Conservation (phyloP, 2,329 filamentous ascomycete species). For the Verticillium dahliae region DNA sequence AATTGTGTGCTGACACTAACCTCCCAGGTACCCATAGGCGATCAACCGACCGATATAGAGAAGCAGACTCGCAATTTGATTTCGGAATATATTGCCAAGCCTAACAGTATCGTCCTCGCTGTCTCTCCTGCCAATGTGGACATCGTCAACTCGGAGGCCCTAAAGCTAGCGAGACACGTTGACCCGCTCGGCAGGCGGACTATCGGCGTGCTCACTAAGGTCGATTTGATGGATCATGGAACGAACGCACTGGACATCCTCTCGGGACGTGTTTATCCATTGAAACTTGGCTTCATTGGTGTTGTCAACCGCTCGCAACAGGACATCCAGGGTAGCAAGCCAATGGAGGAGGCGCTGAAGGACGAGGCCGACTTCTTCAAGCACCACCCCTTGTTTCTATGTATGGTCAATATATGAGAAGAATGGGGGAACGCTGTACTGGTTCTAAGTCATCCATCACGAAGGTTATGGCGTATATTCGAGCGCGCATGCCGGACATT, state of each 20-base stretch:
- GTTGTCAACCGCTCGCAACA: constrained; percentile 98
- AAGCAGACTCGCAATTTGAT: constrained; percentile 97
- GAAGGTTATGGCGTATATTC: constrained; percentile 93
- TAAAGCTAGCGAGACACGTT: constrained; percentile 95
- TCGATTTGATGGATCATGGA: constrained; percentile 97
- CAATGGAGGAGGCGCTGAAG: constrained; percentile 85
- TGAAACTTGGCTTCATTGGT: constrained; percentile 96
- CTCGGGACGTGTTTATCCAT: constrained; percentile 90
- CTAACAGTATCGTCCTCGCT: constrained; percentile 94
- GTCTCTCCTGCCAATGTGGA: constrained; percentile 98
- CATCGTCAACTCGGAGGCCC: constrained; percentile 93
- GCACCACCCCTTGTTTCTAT: too few relatives aligned
- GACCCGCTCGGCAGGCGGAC: constrained; percentile 91
- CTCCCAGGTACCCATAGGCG: constrained; percentile 80
- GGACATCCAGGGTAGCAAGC: constrained; percentile 93
- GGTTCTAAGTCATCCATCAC: constrained; percentile 94
- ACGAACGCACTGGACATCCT: constrained; percentile 97
- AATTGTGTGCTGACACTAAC: not conserved
- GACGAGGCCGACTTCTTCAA: constrained; percentile 93
- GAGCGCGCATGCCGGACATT: constrained; percentile 92
- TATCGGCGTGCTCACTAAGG: constrained; percentile 93
- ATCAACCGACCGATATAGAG: constrained; percentile 96
- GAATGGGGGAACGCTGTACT: too few relatives aligned
- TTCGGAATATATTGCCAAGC: constrained; percentile 96
- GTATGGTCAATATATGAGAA: too few relatives aligned